phyloP scores from a whole-genome alignment of 2,329 filamentous ascomycete species.

The Aureobasidium sp. region DNA sequence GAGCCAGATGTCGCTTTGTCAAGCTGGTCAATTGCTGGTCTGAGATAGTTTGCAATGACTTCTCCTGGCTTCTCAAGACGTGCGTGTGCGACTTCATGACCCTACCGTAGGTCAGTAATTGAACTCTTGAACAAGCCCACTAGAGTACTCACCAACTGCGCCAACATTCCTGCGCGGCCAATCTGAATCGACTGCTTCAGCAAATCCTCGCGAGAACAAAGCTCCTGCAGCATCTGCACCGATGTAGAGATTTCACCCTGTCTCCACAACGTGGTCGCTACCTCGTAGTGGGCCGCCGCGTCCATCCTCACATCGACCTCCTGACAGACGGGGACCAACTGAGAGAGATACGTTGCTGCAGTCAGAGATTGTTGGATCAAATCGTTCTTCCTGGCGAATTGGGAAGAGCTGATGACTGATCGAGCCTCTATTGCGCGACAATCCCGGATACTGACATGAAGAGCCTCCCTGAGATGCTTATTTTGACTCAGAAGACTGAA shows the following conservation, averaged over 20 bases:
- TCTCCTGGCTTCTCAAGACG: slow-evolving; percentile 83
- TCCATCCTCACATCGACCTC: slow-evolving; percentile 68
- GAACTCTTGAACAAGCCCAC: background rate
- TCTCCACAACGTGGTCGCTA: slow-evolving; percentile 87
- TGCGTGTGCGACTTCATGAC: slow-evolving; percentile 80
- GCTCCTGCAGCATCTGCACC: slow-evolving; percentile 74
- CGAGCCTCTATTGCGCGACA: slow-evolving; percentile 68
- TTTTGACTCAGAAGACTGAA: slow-evolving; percentile 72
- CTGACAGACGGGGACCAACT: slow-evolving; percentile 62
- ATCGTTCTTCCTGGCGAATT: slow-evolving; percentile 69
- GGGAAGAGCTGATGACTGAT: slow-evolving; percentile 66
- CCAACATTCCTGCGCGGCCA: slow-evolving; percentile 69
- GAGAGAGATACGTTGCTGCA: slow-evolving; percentile 72
- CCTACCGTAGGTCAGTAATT: slow-evolving; percentile 36
- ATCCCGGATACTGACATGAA: slow-evolving; percentile 53
- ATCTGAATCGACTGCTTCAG: slow-evolving; percentile 63
- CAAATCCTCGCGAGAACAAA: slow-evolving; percentile 54
- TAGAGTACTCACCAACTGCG: slow-evolving; percentile 55
- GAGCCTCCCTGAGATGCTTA: slow-evolving; percentile 50
- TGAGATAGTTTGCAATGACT: slow-evolving; percentile 79
- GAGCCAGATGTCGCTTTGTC: slow-evolving; percentile 57
- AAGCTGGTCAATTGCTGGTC: slow-evolving; percentile 74
- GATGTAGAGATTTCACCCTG: slow-evolving; percentile 84
- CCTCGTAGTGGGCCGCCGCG: slow-evolving; percentile 68
- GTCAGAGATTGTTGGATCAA: slow-evolving; percentile 81